phyloP scores from a whole-genome alignment of 441 rosid genomes.

The Biscutella laevigata region DNA sequence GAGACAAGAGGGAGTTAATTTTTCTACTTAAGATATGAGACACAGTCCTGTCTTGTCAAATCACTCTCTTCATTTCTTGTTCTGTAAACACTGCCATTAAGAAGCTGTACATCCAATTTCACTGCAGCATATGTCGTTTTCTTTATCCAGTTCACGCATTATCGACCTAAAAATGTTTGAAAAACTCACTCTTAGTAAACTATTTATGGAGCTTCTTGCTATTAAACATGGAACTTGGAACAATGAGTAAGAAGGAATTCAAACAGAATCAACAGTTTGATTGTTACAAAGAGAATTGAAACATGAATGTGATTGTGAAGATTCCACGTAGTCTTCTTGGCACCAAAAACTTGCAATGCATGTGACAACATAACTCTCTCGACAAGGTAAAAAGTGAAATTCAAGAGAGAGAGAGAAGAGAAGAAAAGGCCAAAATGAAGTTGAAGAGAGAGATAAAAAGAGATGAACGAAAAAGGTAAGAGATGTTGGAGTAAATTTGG shows the following conservation, averaged over 20 bases:
- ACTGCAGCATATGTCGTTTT: conserved; percentile 19
- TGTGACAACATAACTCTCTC: conserved; percentile 15
- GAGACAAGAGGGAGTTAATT: conserved; percentile 20
- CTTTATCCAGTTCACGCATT: conserved; percentile 6
- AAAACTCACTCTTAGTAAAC: background rate
- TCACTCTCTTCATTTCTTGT: conserved; percentile 20
- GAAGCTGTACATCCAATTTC: conserved; percentile 16
- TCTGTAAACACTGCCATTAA: conserved; percentile 21
- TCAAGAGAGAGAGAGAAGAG: background rate
- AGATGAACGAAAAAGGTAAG: background rate
- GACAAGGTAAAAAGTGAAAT: conserved; percentile 11
- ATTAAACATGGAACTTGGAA: background rate
- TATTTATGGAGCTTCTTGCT: background rate
- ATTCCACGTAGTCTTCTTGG: conserved; percentile 10
- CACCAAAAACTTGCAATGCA: conserved; percentile 4
- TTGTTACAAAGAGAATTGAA: background rate
- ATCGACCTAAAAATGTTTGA: background rate
- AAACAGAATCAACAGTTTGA: background rate
- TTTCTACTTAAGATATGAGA: background rate
- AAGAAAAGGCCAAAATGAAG: conserved; percentile 11
- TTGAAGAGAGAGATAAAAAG: background rate
- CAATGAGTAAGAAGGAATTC: background rate
- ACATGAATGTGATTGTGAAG: conserved; percentile 10
- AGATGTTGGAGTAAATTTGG: conserved; percentile 7
- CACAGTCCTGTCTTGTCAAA: conserved; percentile 24